A percentile compares a stretch with the other conserved stretches of the same genome.
Conservation (phyloP, 23 red algal species). For the Cyanidium caldarium region DNA sequence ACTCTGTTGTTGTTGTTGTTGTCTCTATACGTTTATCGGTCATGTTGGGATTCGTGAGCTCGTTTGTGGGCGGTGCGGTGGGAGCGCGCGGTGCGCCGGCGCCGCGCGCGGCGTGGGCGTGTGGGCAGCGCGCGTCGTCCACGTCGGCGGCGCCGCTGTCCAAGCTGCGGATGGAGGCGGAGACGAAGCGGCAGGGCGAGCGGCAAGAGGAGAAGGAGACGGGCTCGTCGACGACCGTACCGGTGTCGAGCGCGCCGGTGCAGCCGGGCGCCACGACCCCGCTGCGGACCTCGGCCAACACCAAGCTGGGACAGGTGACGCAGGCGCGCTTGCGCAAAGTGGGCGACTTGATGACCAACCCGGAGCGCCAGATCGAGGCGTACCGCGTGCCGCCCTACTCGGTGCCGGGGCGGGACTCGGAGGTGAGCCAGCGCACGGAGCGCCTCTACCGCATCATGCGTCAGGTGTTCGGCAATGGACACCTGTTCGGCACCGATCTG, state of each 20-base stretch:
- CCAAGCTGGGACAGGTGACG: neutral
- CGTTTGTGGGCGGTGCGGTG: too few species aligned
- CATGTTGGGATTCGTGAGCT: too few species aligned
- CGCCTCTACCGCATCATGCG: neutral
- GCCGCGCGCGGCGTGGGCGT: too few species aligned
- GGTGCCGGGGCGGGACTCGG: neutral
- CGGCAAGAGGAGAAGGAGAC: too few species aligned
- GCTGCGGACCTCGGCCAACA: neutral
- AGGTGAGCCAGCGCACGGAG: conserved; percentile 1
- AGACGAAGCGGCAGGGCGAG: too few species aligned
- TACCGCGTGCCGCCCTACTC: neutral
- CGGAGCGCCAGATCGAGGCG: neutral
- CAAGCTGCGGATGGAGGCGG: too few species aligned
- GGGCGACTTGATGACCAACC: neutral
- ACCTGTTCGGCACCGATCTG: conserved; percentile 45
- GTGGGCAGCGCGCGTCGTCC: too few species aligned
- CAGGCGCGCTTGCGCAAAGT: conserved; percentile 2
- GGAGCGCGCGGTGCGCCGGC: too few species aligned
- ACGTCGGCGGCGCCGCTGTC: too few species aligned
- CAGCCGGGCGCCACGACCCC: neutral
- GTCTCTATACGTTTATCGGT: too few species aligned
- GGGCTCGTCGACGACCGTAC: too few species aligned
- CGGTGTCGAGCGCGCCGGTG: neutral
- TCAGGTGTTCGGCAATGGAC: conserved; percentile 56
- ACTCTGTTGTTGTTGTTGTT: too few species aligned